These are phyloP conservation scores for Tricharina praecox DNA, from an alignment of 495 filamentous ascomycete species.

Conservation along the genomic window DNA sequence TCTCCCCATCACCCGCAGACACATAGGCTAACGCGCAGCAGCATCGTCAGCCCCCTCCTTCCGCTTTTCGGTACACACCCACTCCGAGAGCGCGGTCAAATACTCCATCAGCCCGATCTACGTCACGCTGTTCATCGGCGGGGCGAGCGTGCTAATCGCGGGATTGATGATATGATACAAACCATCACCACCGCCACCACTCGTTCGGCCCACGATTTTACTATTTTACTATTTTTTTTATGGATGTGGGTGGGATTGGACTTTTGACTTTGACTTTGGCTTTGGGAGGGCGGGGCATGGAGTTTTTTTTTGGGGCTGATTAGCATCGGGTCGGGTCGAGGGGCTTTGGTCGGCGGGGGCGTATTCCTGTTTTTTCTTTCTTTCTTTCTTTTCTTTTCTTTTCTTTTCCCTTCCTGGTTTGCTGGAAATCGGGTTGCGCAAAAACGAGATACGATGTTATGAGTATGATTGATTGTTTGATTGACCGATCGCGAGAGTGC, in stretches of 20 bases:
- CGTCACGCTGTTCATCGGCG: conserved; percentile 1
- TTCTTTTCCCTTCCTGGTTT: not conserved
- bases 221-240: not conserved
- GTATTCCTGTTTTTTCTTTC: not conserved
- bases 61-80: conserved; percentile 9
- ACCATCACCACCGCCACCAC: not conserved
- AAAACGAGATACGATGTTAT: not conserved
- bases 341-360: not conserved
- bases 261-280: not conserved
- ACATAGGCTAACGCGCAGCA: not conserved
- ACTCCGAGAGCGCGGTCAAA: conserved; percentile 8
- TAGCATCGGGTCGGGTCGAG: not conserved
- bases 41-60: conserved; percentile 5
- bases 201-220: not conserved
- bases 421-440: too few relatives aligned
- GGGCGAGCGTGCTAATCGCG: conserved; percentile 4
- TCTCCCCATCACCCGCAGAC: not conserved
- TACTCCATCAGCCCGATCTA: conserved; percentile 3
- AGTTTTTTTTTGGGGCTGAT: not conserved
- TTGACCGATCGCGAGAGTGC: not conserved
- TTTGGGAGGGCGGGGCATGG: not conserved
- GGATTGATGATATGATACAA: conserved; percentile 6
- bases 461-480: not conserved
- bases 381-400: not conserved
- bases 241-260: not conserved